Conservation (phyloP, 768 basidiomycete species). For the Trametopsis cervina region DNA sequence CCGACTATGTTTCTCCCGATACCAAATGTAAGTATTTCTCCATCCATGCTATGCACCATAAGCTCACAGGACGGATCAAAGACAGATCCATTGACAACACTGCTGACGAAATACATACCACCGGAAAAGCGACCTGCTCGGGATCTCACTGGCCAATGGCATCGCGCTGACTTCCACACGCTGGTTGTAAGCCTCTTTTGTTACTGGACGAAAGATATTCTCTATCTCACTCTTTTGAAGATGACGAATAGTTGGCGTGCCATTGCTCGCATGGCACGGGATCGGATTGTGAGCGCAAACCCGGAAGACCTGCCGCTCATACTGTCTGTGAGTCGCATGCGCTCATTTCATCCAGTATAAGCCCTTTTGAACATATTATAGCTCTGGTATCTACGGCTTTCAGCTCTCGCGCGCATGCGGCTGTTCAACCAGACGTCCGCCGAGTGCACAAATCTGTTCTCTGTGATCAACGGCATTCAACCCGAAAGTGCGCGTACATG, state of each 20-base stretch:
- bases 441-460: conserved; percentile 76
- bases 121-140: conserved; percentile 68
- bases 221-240: conserved; percentile 29
- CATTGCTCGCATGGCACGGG: conserved; percentile 77
- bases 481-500: conserved; percentile 36
- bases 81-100: conserved; percentile 79
- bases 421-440: conserved; percentile 85
- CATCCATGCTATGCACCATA: conserved; percentile 15
- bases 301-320: conserved; percentile 62
- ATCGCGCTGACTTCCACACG: conserved; percentile 64
- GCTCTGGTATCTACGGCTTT: conserved; percentile 83
- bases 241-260: conserved; percentile 89
- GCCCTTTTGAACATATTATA: conserved; percentile 22
- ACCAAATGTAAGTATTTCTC: conserved; percentile 69
- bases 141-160: conserved; percentile 72
- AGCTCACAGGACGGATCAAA: conserved; percentile 22
- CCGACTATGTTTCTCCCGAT: conserved; percentile 86
- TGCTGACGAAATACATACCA: conserved; percentile 80
- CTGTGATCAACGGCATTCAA: conserved; percentile 42
- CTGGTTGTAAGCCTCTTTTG: conserved; percentile 53
- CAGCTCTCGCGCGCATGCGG: conserved; percentile 71
- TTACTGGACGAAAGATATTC: not conserved
- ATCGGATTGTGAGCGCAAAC: conserved; percentile 62
- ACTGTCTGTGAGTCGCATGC: conserved; percentile 48
- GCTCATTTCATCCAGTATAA: not conserved